These are phyloP conservation scores for Acacia melanoxylon DNA, from an alignment of 306 rosid species.

Conservation along the genomic window DNA sequence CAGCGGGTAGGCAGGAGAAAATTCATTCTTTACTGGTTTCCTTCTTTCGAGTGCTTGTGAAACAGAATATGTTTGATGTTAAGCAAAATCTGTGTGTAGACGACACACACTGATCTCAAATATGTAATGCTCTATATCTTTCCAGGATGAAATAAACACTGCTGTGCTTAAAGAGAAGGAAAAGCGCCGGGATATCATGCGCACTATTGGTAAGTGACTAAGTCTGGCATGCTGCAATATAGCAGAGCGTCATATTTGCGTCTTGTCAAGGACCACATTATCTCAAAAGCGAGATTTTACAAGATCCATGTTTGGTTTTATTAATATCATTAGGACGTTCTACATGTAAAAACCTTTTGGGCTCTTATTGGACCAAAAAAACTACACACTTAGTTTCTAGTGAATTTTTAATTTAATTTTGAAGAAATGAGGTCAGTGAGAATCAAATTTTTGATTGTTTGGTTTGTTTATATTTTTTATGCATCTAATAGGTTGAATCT, in stretches of 20 bases:
- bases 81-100: conserved; percentile 5
- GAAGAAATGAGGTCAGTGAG: background rate
- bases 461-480: background rate
- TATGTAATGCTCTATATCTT: conserved; percentile 10
- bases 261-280: background rate
- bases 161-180: conserved; percentile 46
- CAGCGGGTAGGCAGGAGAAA: conserved; percentile 55
- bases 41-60: background rate
- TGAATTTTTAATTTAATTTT: background rate
- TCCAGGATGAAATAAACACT: conserved; percentile 62
- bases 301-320: background rate
- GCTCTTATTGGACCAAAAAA: background rate
- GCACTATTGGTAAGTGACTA: conserved; percentile 56
- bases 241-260: background rate
- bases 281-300: background rate
- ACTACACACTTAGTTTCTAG: background rate
- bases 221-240: conserved; percentile 19
- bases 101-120: conserved; percentile 10
- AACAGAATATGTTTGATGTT: conserved; percentile 11
- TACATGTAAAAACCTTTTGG: background rate
- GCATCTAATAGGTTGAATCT: conserved; percentile 17
- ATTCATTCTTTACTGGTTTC: conserved; percentile 7
- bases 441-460: background rate
- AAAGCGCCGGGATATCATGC: conserved; percentile 47
- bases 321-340: background rate